Evolutionary conservation across 257 asterid genomes (phyloP).

Genomic region (Fraxinus pennsylvanica): DNA sequence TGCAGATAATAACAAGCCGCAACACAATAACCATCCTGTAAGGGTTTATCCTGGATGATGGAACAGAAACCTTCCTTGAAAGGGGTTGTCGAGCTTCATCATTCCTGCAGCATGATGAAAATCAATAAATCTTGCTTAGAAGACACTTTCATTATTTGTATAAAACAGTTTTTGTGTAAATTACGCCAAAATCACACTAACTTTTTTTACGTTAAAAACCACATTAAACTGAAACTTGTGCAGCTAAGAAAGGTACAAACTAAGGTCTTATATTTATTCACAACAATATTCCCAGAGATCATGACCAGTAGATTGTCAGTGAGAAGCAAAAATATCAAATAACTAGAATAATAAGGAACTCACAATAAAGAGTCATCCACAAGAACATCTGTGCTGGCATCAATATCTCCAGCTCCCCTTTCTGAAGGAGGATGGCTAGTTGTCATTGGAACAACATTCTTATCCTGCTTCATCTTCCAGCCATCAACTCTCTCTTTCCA

Average conservation of each 20-base stretch:
- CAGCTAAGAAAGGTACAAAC: constrained; percentile 17
- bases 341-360: constrained; percentile 11
- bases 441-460: constrained; percentile 74
- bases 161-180: not conserved
- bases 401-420: constrained; percentile 89
- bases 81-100: constrained; percentile 99
- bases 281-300: constrained; percentile 13
- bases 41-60: constrained; percentile 95
- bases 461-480: constrained; percentile 99
- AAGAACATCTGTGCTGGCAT: constrained; percentile 82
- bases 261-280: constrained; percentile 16
- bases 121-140: not conserved
- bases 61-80: constrained; percentile 95
- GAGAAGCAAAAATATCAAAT: constrained; percentile 16
- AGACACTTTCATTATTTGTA: constrained; percentile 14
- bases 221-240: not conserved
- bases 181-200: not conserved
- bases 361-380: constrained; percentile 88
- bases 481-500: constrained; percentile 99
- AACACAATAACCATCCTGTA: constrained; percentile 95
- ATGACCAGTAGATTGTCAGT: constrained; percentile 14
- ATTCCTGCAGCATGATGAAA: constrained; percentile 57
- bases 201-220: not conserved
- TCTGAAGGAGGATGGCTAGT: constrained; percentile 90
- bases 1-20: constrained; percentile 79